Evolutionary conservation across 78 protist genomes (phyloP), one percentile per base, ranked within the genome.

Genomic region (Tieghemostelium lacteum): DNA sequence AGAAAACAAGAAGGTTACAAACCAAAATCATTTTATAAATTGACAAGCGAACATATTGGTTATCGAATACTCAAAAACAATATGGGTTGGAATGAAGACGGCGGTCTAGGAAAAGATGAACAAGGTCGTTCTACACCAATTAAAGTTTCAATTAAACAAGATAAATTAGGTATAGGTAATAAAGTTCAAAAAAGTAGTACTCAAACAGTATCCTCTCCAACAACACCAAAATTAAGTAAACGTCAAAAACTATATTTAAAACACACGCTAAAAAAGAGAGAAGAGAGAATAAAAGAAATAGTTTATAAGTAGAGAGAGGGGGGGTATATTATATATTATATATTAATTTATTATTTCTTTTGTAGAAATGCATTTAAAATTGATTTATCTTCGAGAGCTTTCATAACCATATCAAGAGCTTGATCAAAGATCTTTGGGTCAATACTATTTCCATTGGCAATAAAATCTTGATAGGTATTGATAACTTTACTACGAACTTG

Each of bases 361-460:
- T n/a, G 4, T 36, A 78, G 22, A 31, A 78, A 78, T 26, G 61
- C 88, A 78, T 78, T 45, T 50, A 78, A 54, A 39, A 78, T 78
- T 50, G 88, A 65, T 67, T 66, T 78, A 39, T 74, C 85, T 71
- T 74, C 85, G 4, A 78, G 49, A 14, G 70, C 88, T 49, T 78
- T 58, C 19, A 65, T 50, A 22, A 78, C 88, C 75, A 66, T 54
- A 19, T 78, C 88, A 12, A 78, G 24, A 2, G 88, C 88, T 12
- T 50, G 69, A 55, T 78, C 75, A 36, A 78, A 78, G 12, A 78
- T 34, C 3, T 54, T 54, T 8, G 88, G 75, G 16, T 78, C 88
- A 0, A 74, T 74, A 36, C 33, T 66, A 39, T 66, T 78, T n/a
- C 52, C 55, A 52, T 78, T 61, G 0, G 88, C 42, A 17, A 78